Conservation (phyloP, 75 land plant genomes). For the Larix kaempferi region DNA sequence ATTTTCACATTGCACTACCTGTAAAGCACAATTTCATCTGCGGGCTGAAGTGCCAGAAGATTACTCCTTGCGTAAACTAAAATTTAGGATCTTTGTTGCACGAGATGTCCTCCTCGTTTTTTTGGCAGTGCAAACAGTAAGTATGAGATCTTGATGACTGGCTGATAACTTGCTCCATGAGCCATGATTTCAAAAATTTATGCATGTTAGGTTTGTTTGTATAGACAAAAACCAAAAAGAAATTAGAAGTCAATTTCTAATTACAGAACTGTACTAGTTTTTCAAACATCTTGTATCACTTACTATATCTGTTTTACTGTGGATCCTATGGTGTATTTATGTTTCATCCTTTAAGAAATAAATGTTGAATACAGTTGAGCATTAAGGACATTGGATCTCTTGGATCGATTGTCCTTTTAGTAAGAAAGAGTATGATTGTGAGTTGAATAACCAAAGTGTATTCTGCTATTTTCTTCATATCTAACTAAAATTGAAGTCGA, state of each 20-base stretch:
- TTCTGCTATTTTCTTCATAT: too few relatives aligned
- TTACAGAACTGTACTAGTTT: neutral
- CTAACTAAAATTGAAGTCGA: too few relatives aligned
- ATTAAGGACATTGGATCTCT: too few relatives aligned
- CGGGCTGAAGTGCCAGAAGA: constrained; percentile 68
- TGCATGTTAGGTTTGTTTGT: neutral
- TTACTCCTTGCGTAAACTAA: constrained; percentile 84
- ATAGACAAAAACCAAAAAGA: neutral
- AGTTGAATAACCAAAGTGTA: too few relatives aligned
- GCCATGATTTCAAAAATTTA: neutral
- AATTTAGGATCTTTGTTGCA: constrained; percentile 89
- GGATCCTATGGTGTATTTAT: neutral
- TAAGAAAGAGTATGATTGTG: too few relatives aligned
- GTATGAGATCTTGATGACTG: constrained; percentile 13
- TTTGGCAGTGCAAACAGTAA: constrained; percentile 86
- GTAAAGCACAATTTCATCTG: constrained; percentile 90
- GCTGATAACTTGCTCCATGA: neutral
- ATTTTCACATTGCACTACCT: constrained; percentile 94
- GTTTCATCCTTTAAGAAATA: neutral
- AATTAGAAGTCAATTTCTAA: neutral
- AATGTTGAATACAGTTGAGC: neutral
- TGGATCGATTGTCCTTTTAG: too few relatives aligned
- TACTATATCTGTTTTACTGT: neutral
- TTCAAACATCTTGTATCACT: neutral
- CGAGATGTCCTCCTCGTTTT: constrained; percentile 94